Conservation (phyloP, 192 early-diverging fungal species). For the Umbelopsis vinacea region DNA sequence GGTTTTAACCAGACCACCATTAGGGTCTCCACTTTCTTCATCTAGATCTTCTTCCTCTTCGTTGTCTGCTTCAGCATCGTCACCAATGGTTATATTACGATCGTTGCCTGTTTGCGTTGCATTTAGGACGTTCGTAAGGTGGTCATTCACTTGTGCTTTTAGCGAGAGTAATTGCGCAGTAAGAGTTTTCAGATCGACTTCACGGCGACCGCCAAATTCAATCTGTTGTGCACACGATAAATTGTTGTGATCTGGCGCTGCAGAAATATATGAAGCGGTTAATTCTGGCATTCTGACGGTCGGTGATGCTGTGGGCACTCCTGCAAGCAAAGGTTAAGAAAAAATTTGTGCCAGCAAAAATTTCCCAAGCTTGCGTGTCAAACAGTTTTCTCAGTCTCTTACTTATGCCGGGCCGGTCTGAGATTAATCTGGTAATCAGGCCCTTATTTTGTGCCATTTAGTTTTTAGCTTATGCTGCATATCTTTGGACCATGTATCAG, state of each 20-base stretch:
- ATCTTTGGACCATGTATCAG: too few relatives aligned
- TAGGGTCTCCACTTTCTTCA: background rate
- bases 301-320: too few relatives aligned
- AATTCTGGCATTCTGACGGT: background rate
- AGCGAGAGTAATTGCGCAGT: background rate
- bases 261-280: constrained; percentile 5
- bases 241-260: background rate
- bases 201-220: background rate
- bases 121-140: background rate
- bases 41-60: constrained; percentile 8
- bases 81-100: background rate
- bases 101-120: background rate
- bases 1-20: background rate
- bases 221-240: background rate
- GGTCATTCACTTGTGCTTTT: background rate
- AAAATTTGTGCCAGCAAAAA: too few relatives aligned
- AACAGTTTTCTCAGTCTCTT: too few relatives aligned
- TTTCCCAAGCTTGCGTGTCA: too few relatives aligned
- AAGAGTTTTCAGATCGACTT: background rate
- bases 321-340: too few relatives aligned
- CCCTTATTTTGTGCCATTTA: too few relatives aligned
- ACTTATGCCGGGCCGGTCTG: too few relatives aligned
- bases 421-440: too few relatives aligned
- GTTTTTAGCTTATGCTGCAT: too few relatives aligned
- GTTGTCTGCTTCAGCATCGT: background rate